Conservation (phyloP, 192 early-diverging fungal genomes). For the Entomortierella parvispora region DNA sequence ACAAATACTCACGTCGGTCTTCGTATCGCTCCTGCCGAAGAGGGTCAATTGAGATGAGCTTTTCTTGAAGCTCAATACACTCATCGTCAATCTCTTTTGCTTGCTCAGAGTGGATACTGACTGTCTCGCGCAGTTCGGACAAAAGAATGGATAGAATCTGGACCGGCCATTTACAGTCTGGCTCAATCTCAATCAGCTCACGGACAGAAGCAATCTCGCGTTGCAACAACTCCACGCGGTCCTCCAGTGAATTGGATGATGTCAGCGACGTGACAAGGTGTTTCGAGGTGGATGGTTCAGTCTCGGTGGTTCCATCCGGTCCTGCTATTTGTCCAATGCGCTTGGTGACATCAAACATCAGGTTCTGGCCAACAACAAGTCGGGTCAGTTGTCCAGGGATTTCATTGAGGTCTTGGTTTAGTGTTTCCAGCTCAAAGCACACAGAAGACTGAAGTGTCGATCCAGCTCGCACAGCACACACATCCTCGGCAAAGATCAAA, state of each 20-base stretch:
- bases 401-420: conserved; percentile 15
- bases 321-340: conserved; percentile 24
- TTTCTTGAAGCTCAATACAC: conserved; percentile 57
- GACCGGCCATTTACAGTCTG: conserved; percentile 80
- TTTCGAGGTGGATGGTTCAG: conserved; percentile 3
- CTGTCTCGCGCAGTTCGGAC: conserved; percentile 27
- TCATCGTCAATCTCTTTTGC: conserved; percentile 50
- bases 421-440: conserved; percentile 43
- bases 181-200: conserved; percentile 81
- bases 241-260: conserved; percentile 13
- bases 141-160: conserved; percentile 33
- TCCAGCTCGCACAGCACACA: conserved; percentile 27
- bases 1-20: conserved; percentile 59
- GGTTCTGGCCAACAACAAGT: conserved; percentile 31
- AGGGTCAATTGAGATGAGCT: conserved; percentile 64
- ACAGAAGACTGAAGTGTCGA: conserved; percentile 17
- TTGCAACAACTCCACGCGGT: conserved; percentile 56
- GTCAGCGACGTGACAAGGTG: conserved; percentile 37
- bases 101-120: conserved; percentile 18
- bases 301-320: conserved; percentile 16
- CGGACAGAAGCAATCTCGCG: conserved; percentile 69
- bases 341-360: conserved; percentile 46
- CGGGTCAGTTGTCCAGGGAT: conserved; percentile 28
- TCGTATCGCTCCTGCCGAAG: conserved; percentile 64
- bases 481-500: conserved; percentile 31